A percentile compares a stretch with the other conserved stretches of the same genome.
Conservation (phyloP, 306 rosid genomes). For the Medicago arabica region DNA sequence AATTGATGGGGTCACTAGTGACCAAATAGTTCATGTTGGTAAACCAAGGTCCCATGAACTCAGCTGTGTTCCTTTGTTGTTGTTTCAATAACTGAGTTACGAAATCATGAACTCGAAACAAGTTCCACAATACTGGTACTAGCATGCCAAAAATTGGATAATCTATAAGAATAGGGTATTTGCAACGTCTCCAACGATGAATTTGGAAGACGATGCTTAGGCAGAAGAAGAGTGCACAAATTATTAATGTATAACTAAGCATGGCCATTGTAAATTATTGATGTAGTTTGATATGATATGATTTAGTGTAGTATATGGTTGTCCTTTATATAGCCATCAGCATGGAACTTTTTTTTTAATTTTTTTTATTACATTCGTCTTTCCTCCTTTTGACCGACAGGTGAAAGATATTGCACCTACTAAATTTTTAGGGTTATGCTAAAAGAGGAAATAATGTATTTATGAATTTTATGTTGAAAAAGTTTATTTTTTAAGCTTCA, state of each 20-base stretch:
- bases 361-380: too few relatives aligned
- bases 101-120: slow-evolving; percentile 33
- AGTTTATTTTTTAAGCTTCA: too few relatives aligned
- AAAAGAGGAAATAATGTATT: too few relatives aligned
- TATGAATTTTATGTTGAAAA: too few relatives aligned
- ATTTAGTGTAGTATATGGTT: not conserved
- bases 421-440: too few relatives aligned
- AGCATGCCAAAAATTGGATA: slow-evolving; percentile 55
- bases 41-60: slow-evolving; percentile 50
- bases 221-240: not conserved
- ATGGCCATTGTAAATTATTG: not conserved
- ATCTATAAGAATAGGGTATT: slow-evolving; percentile 2
- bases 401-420: too few relatives aligned
- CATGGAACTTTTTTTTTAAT: too few relatives aligned
- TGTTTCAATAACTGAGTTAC: not conserved
- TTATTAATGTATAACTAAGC: not conserved
- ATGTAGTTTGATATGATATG: not conserved
- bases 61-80: slow-evolving; percentile 23
- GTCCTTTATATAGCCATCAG: not conserved
- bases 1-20: slow-evolving; percentile 50
- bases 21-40: slow-evolving; percentile 25
- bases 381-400: too few relatives aligned
- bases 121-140: not conserved
- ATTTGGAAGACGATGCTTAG: not conserved
- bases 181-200: not conserved